Evolutionary conservation across 306 rosid genomes (phyloP), one percentile per base, ranked within the genome.

Genomic region (Quercus robur): DNA sequence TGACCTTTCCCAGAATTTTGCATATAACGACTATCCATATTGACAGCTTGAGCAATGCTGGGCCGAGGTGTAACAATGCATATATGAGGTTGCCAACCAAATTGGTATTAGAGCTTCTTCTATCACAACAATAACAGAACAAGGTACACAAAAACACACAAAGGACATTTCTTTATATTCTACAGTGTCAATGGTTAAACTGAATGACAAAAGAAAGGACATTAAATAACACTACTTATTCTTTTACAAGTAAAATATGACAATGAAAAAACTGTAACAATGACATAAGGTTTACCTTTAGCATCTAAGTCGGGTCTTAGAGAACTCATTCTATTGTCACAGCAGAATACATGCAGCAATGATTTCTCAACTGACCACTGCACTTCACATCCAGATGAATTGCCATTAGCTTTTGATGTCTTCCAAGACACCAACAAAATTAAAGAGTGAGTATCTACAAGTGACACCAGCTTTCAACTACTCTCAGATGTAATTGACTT

Each of bases 321-420:
- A 19, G 90, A 92, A 56, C 97, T 92, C 94, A 92, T 91, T 78
- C 63, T 91, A 85, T 92, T 94, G 81, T 94, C 95, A 92, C 95
- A 89, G 75, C 97, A 41, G 31, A 88, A 88, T 64, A 91, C 98
- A 19, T 95, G 97, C 80, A 92, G 89, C 57, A 93, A 88, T 18
- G 97, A 94, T 77, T 94, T 97, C 76, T 92, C 98, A 13, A 97
- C 98, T 77, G 90, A 91, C 56, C 97, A 93, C 98, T 97, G 92
- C 33, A 92, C 84, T 77, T 89, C 72, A 44, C 56, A 44, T 70
- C 25, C 25, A 23, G 1, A 23, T 23, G 25, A 23, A 1, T 23
- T 1, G 25, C 25, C 25, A 23, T 23, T 23, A 23, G 25, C 25
- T 23, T 23, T 23, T 8, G 54, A 70, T 70, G 74, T n/a, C 41